Conservation (phyloP, 306 rosid genomes). For the Dryas drummondii region DNA sequence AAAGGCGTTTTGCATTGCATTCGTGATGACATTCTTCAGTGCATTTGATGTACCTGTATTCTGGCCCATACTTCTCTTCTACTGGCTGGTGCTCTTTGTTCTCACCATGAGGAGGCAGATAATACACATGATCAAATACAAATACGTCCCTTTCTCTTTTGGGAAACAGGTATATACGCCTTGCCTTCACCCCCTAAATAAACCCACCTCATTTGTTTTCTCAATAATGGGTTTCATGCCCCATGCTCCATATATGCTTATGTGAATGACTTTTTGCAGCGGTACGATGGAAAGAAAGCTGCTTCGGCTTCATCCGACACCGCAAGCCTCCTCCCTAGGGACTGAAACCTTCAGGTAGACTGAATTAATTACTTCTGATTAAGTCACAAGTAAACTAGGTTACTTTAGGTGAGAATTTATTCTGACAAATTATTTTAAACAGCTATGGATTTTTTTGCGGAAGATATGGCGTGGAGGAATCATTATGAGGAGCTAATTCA, state of each 20-base stretch:
- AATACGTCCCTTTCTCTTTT: slow-evolving; percentile 90
- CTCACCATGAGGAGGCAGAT: slow-evolving; percentile 96
- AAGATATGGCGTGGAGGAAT: slow-evolving; percentile 29
- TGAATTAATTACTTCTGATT: slow-evolving; percentile 20
- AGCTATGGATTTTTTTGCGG: slow-evolving; percentile 34
- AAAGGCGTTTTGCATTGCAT: slow-evolving; percentile 87
- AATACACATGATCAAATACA: slow-evolving; percentile 90
- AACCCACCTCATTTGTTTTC: not conserved
- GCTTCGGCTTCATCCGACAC: slow-evolving; percentile 44
- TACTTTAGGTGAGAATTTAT: slow-evolving; percentile 24
- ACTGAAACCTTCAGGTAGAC: slow-evolving; percentile 50
- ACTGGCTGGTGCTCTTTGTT: slow-evolving; percentile 77
- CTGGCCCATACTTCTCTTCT: slow-evolving; percentile 96
- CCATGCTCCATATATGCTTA: slow-evolving; percentile 1
- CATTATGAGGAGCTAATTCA: slow-evolving; percentile 32
- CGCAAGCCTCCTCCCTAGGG: slow-evolving; percentile 38
- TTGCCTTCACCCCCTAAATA: not conserved
- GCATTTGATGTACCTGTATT: slow-evolving; percentile 83
- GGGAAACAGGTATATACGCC: slow-evolving; percentile 71
- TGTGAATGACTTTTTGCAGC: slow-evolving; percentile 38
- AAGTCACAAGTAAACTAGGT: slow-evolving; percentile 16
- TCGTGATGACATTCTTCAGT: slow-evolving; percentile 72
- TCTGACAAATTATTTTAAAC: slow-evolving; percentile 37
- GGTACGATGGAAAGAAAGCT: slow-evolving; percentile 66
- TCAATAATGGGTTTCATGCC: slow-evolving; percentile 7